Evolutionary conservation across 148 eudicot genomes (phyloP).

Genomic region (Dysphania ambrosioides): DNA sequence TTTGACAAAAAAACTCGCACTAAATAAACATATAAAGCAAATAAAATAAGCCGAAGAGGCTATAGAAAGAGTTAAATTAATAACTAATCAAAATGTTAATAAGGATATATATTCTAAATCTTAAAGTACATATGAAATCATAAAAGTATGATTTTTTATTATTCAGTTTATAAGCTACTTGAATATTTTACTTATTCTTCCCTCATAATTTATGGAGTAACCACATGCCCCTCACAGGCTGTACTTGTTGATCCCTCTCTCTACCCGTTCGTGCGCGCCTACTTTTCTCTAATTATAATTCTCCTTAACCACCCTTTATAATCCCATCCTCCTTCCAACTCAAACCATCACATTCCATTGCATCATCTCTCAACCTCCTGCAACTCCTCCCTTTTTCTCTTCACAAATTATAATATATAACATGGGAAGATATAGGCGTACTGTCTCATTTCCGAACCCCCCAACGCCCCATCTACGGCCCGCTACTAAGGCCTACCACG

Average conservation of each 20-base stretch:
- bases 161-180: too few relatives aligned
- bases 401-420: not conserved
- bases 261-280: constrained; percentile 34
- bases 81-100: not conserved
- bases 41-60: too few relatives aligned
- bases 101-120: not conserved
- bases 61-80: too few relatives aligned
- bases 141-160: not conserved
- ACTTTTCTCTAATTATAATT: not conserved
- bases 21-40: too few relatives aligned
- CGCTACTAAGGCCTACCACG: constrained; percentile 42
- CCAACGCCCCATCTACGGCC: constrained; percentile 29
- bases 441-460: constrained; percentile 75
- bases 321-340: constrained; percentile 2
- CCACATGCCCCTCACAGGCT: constrained; percentile 30
- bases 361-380: not conserved
- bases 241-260: constrained; percentile 12
- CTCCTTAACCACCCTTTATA: constrained; percentile 20
- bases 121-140: not conserved
- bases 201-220: constrained; percentile 10
- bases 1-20: too few relatives aligned
- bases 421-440: constrained; percentile 54
- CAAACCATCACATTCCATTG: not conserved
- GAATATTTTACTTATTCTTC: not conserved
- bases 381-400: not conserved